A percentile compares a stretch with the other conserved stretches of the same genome.
Conservation (phyloP, 192 early-diverging fungal genomes). For the Linnemannia elongata region DNA sequence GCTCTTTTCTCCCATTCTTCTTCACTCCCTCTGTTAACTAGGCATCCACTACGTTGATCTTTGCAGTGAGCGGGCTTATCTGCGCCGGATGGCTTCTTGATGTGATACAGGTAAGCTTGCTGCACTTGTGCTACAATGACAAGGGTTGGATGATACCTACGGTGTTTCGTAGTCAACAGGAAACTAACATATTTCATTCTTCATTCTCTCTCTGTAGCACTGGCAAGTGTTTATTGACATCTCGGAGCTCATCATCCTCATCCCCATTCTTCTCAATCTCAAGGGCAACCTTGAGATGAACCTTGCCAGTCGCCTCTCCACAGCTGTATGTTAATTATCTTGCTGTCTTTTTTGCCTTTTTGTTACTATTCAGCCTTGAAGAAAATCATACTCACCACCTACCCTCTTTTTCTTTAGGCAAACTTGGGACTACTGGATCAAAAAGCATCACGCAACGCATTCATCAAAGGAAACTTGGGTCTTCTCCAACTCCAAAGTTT, state of each 20-base stretch:
- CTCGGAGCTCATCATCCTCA: slow-evolving; percentile 86
- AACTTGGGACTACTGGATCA: slow-evolving; percentile 78
- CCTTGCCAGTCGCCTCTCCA: slow-evolving; percentile 88
- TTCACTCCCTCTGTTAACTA: neutral
- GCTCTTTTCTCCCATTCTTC: neutral
- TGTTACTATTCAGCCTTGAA: neutral
- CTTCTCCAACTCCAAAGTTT: slow-evolving; percentile 82
- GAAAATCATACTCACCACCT: neutral
- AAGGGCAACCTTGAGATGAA: slow-evolving; percentile 96
- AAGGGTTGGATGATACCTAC: neutral
- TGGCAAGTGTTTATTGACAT: slow-evolving; percentile 77
- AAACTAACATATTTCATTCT: neutral
- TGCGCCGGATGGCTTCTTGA: slow-evolving; percentile 81
- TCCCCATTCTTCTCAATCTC: slow-evolving; percentile 86
- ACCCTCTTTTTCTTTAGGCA: slow-evolving; percentile 46
- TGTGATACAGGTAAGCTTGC: slow-evolving; percentile 65
- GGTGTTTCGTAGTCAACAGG: neutral
- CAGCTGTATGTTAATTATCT: slow-evolving; percentile 69
- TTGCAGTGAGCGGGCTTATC: slow-evolving; percentile 79
- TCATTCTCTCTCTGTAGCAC: slow-evolving; percentile 57
- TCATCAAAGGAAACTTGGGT: slow-evolving; percentile 81
- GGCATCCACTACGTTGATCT: slow-evolving; percentile 67
- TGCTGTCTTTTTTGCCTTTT: neutral
- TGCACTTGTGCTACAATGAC: neutral
- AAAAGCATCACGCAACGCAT: slow-evolving; percentile 59